phyloP scores from a whole-genome alignment of 2,329 filamentous ascomycete genomes.

The Fusarium piperis region DNA sequence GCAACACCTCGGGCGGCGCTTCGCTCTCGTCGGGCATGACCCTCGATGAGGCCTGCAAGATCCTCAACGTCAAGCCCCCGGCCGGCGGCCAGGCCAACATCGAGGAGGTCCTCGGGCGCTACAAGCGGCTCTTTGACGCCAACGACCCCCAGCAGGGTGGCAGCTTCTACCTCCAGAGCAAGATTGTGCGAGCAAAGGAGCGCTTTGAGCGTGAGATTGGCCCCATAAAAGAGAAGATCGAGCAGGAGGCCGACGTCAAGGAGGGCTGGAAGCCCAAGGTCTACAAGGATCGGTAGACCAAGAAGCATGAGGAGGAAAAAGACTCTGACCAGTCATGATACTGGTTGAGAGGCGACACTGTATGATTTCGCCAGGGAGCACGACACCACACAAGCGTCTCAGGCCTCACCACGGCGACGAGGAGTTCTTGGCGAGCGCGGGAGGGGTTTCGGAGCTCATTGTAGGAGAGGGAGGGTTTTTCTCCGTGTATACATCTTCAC shows the following conservation, averaged over 20 bases:
- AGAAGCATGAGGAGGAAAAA: not conserved
- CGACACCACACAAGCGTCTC: not conserved
- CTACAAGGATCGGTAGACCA: slow-evolving; percentile 79
- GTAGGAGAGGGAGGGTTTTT: slow-evolving; percentile 19
- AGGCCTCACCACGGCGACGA: not conserved
- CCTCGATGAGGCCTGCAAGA: slow-evolving; percentile 95
- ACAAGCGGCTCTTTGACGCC: slow-evolving; percentile 93
- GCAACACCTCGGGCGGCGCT: slow-evolving; percentile 64
- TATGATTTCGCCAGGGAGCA: slow-evolving; percentile 30
- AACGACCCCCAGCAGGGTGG: slow-evolving; percentile 97
- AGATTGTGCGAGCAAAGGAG: slow-evolving; percentile 90
- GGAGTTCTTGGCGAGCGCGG: slow-evolving; percentile 20
- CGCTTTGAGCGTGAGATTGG: slow-evolving; percentile 88
- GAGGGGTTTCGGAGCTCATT: slow-evolving; percentile 25
- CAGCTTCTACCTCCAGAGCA: slow-evolving; percentile 98
- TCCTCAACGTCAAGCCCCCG: slow-evolving; percentile 93
- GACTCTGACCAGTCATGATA: not conserved
- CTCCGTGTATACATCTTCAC: slow-evolving; percentile 60
- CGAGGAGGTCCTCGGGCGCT: slow-evolving; percentile 82
- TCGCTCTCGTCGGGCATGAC: slow-evolving; percentile 77
- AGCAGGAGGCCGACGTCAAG: slow-evolving; percentile 79
- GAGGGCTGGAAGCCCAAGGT: slow-evolving; percentile 95
- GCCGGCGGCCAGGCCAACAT: slow-evolving; percentile 76
- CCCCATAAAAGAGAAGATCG: slow-evolving; percentile 74
- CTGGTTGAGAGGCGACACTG: slow-evolving; percentile 13